Evolutionary conservation across 371 early-diverging fungal genomes (phyloP), one percentile per base, ranked within the genome.

Genomic region (Mortierella sp.): DNA sequence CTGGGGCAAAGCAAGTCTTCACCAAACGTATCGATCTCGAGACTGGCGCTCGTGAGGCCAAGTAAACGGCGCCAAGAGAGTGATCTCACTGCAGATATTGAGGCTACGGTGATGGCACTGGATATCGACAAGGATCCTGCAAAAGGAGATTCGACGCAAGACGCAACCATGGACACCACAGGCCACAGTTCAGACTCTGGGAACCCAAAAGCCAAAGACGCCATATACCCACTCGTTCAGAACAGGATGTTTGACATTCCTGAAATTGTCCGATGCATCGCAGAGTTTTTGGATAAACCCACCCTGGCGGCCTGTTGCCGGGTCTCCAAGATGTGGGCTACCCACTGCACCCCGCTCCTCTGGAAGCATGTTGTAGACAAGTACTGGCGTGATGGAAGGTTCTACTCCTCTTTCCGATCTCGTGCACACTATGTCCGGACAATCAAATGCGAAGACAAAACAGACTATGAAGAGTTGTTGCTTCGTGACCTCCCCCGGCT

Each of bases 241-340:
- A 72, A 58, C 30, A 59, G 70, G 18, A 51, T 76, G 54, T 70
- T 76, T 61, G 70, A 76, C 13, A 61, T 76, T n/a, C 78, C 78
- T 21, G 78, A 76, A 34, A 76, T 76, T n/a, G 54, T 76, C 28
- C 70, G 70, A 1, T 69, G 54, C 13, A 66, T 76, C 21, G 65
- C 61, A 30, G 66, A 62, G 55, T 76, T 76, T 55, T 39, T 76
- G 39, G 71, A 76, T 49, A 70, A 65, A 52, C 63, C 70, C n/a
- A 66, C 78, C 5, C 54, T 76, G 6, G 70, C 78, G 3, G 58
- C 54, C 10, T 42, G 59, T 41, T 76, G 70, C 34, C 78, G 70
- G 8, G 70, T 76, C 42, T 70, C 70, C 0, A 51, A 48, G 16
- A 52, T 62, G 13, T 76, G 78, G 78, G 49, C 48, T 3, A 49